These are phyloP conservation scores for Penium margaritaceum DNA, from an alignment of 139 green algal species.

Conservation along the genomic window DNA sequence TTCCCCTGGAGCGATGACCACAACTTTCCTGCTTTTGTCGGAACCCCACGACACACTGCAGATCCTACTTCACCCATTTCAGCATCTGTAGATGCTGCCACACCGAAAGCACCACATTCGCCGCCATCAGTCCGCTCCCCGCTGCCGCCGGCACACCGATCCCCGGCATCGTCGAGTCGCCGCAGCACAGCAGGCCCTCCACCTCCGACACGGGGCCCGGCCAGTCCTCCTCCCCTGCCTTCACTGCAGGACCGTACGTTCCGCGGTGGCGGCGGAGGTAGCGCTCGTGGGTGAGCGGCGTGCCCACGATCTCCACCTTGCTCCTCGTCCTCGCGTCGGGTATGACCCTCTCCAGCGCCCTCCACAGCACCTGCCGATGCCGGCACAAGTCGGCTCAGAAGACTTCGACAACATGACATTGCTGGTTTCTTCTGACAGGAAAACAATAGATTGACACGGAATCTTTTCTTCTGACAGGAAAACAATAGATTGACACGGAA, in stretches of 20 bases:
- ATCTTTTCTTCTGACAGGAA: too few relatives aligned
- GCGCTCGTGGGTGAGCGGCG: slow-evolving; percentile 54
- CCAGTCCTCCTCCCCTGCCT: slow-evolving; percentile 27
- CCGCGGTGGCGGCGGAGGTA: slow-evolving; percentile 40
- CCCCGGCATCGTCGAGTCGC: slow-evolving; percentile 74
- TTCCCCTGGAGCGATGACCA: too few relatives aligned
- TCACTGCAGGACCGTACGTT: slow-evolving; percentile 62
- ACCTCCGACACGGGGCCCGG: slow-evolving; percentile 57
- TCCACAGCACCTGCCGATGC: slow-evolving; percentile 29
- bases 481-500: too few relatives aligned
- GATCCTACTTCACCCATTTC: too few relatives aligned
- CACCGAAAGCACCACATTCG: slow-evolving; percentile 17
- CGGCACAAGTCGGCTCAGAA: too few relatives aligned
- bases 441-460: too few relatives aligned
- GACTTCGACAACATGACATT: too few relatives aligned
- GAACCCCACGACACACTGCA: too few relatives aligned
- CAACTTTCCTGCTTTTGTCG: too few relatives aligned
- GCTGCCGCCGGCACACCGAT: slow-evolving; percentile 52
- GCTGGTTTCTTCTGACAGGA: too few relatives aligned
- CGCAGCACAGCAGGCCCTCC: slow-evolving; percentile 52
- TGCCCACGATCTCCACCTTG: slow-evolving; percentile 65
- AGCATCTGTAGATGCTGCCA: slow-evolving; percentile 19
- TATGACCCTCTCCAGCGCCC: slow-evolving; percentile 67
- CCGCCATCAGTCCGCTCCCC: slow-evolving; percentile 20
- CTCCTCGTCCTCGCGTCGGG: slow-evolving; percentile 63